Base-by-base conservation (phyloP, 2,329 filamentous ascomycete genomes). In the Teratosphaeria destructans region DNA sequence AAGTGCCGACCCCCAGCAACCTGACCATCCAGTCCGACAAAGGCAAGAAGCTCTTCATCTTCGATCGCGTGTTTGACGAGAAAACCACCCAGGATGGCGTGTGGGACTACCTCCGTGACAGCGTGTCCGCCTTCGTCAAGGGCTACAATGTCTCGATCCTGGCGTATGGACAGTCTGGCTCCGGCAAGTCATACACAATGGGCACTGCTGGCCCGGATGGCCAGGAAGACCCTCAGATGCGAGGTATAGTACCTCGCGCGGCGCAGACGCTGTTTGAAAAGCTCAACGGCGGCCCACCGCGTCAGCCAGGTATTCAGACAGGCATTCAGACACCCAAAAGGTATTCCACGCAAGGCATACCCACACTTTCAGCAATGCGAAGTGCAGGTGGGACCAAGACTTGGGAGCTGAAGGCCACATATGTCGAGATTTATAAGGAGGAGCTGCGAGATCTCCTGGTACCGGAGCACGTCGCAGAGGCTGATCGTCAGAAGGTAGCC, bases 121-220 rank as follows among this genome's bases (percentile, higher is more conserved):
- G 91, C 67, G 88, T 97, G 66, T 85, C 81, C 67, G 89, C 92
- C 2, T 99, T 99, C 68, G 79, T 94, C 1, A 90, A 96, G 71
- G 94, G 94, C 58, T 99, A 97, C 82, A 99, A 99, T 83, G 94
- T 99, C 60, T 99, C 94, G 3, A 85, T 99, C 56, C 79, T 99
- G 68, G 94, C 94, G 55, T 99, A 99, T 70, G 94, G 94, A 65
- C 94, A 99, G 78, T 99, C 94, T 32, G 94, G 94, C 59, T 91
- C 94, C 11, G 94, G 94, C 67, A 99, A 99, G 77, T 97, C 93
- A 2, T 97, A 95, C 72, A 99, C 94, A 0, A 99, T 99, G 94
- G 94, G 94, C 60, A 99, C 94, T 0, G 91, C 93, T 0, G 91
- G 91, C 4, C 90, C 92, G 1, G 75, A 75, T 26, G 92, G 96